Evolutionary conservation across 208 protist genomes (phyloP).

Genomic region (Sergeia podlipaevii): DNA sequence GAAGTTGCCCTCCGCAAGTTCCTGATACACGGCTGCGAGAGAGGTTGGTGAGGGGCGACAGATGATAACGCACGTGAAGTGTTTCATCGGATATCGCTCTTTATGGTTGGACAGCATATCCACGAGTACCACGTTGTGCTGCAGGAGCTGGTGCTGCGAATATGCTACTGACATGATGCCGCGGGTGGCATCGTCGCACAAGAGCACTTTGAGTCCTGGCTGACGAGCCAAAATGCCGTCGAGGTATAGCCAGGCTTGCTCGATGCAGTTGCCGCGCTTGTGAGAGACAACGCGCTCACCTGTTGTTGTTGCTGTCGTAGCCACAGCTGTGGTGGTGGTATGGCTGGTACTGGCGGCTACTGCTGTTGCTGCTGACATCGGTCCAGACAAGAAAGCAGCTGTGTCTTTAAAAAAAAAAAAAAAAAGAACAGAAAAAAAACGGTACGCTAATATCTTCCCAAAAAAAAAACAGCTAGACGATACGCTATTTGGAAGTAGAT

Average conservation of each 20-base stretch:
- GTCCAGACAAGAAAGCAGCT: no score
- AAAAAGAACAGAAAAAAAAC: no score
- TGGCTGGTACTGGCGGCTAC: not conserved
- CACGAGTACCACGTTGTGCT: constrained; percentile 97
- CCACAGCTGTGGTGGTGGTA: not conserved
- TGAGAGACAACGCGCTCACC: constrained; percentile 11
- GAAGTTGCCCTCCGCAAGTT: constrained; percentile 92
- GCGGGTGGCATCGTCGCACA: constrained; percentile 94
- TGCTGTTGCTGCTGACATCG: no score
- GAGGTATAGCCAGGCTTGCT: constrained; percentile 75
- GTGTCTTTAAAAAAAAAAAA: no score
- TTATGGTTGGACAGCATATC: constrained; percentile 88
- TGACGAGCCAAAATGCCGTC: constrained; percentile 49
- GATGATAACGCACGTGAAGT: constrained; percentile 92
- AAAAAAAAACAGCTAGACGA: no score
- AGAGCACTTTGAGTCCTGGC: constrained; percentile 91
- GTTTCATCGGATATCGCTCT: constrained; percentile 89
- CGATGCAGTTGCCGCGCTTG: constrained; percentile 60
- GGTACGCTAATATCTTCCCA: no score
- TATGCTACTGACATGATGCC: constrained; percentile 94
- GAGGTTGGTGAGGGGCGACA: constrained; percentile 90
- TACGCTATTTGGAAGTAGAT: no score
- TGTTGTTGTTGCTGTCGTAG: no score
- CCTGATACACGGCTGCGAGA: constrained; percentile 77
- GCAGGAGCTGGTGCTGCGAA: constrained; percentile 95